These are phyloP conservation scores for Picocystis salinarum DNA, from an alignment of 139 green algal species.

Conservation along the genomic window DNA sequence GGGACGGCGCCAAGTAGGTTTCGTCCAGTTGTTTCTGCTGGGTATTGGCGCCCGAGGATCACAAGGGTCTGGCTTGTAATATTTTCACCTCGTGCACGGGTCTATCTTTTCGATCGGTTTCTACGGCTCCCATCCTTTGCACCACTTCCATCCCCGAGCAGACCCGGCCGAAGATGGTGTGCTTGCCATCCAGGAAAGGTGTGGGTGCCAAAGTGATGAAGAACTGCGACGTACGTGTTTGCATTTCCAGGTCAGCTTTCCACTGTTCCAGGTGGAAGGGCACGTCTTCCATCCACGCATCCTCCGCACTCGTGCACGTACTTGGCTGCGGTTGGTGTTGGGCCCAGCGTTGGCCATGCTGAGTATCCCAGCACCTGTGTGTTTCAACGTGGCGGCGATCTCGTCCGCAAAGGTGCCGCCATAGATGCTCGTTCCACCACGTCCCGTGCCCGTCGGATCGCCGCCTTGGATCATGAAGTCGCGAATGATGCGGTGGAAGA, in stretches of 20 bases:
- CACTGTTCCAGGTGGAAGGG: not conserved
- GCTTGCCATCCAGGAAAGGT: conserved; percentile 79
- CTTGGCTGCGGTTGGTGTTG: conserved; percentile 63
- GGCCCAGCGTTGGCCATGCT: conserved; percentile 66
- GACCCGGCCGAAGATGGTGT: conserved; percentile 92
- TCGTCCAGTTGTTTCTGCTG: too few species aligned
- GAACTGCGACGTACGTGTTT: conserved; percentile 30
- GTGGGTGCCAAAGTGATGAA: conserved; percentile 69
- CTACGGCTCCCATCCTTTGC: conserved; percentile 67
- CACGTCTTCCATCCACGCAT: not conserved
- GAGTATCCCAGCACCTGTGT: conserved; percentile 70
- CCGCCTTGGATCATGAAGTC: conserved; percentile 34
- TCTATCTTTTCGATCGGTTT: conserved; percentile 40
- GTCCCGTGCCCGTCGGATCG: conserved; percentile 31
- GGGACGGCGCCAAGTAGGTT: not conserved
- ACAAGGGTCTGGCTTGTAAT: too few species aligned
- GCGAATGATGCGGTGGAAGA: conserved; percentile 53
- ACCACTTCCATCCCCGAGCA: conserved; percentile 65
- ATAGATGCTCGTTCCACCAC: conserved; percentile 24
- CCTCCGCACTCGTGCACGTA: conserved; percentile 6
- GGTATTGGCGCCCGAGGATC: too few species aligned
- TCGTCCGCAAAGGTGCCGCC: conserved; percentile 65
- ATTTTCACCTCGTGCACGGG: conserved; percentile 49
- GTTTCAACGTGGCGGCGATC: conserved; percentile 53
- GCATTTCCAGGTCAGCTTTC: not conserved